Evolutionary conservation across 73 alveolate species (phyloP).

Genomic region (Paraurostyla sp.): DNA sequence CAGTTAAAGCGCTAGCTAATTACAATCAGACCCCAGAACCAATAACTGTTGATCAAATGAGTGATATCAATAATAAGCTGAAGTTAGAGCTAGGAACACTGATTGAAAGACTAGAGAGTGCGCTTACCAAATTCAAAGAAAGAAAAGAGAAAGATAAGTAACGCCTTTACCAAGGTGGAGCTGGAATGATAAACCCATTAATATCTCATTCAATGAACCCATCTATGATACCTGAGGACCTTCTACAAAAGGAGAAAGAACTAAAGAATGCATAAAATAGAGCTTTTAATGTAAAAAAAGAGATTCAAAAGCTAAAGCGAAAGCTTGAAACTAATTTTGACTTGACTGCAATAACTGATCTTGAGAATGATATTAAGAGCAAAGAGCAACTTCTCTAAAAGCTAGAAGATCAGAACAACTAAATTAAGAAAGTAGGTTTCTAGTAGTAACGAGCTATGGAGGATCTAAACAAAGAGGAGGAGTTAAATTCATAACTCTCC

Average conservation of each 20-base stretch:
- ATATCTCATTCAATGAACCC: too few relatives aligned
- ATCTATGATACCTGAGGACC: conserved; percentile 35
- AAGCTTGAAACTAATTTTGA: conserved; percentile 30
- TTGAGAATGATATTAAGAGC: conserved; percentile 41
- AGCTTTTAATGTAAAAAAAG: conserved; percentile 11
- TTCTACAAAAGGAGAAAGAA: conserved; percentile 7
- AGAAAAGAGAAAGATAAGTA: conserved; percentile 49
- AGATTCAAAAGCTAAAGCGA: neutral
- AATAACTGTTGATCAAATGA: neutral
- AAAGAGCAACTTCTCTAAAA: conserved; percentile 1
- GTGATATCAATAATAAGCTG: conserved; percentile 40
- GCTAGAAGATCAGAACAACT: conserved; percentile 32
- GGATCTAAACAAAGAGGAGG: conserved; percentile 59
- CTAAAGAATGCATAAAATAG: conserved; percentile 2
- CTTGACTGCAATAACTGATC: conserved; percentile 6
- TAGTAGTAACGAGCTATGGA: conserved; percentile 25
- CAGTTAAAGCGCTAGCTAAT: conserved; percentile 13
- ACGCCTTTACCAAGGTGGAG: neutral
- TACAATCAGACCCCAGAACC: neutral
- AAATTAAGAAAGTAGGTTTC: conserved; percentile 26
- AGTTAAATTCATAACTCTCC: neutral
- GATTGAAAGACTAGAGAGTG: conserved; percentile 38
- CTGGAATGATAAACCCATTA: neutral
- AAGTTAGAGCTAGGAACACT: conserved; percentile 17
- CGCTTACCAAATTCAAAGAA: conserved; percentile 44